These are phyloP conservation scores for Eucalyptus cladocalyx DNA, from an alignment of 345 rosid genomes.

Conservation along the genomic window DNA sequence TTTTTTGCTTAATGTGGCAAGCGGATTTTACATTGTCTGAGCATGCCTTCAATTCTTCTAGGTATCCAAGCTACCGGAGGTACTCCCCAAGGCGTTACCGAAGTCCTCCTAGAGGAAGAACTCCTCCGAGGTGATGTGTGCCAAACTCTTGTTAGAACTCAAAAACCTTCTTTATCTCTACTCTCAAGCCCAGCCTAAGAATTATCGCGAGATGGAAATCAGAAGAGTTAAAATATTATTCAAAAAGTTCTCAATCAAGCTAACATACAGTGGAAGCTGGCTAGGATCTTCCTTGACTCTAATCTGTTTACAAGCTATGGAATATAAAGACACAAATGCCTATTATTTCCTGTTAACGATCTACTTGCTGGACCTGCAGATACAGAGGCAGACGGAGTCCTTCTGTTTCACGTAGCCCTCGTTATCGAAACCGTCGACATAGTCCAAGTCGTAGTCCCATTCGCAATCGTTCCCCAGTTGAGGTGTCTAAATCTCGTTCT, in stretches of 20 bases:
- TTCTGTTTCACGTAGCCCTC: conserved; percentile 54
- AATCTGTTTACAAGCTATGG: background rate
- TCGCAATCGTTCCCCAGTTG: conserved; percentile 53
- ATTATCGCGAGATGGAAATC: background rate
- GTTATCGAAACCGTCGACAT: conserved; percentile 33
- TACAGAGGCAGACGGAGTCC: conserved; percentile 71
- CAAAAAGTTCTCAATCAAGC: background rate
- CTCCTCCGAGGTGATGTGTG: conserved; percentile 60
- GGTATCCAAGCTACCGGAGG: conserved; percentile 63
- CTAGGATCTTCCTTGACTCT: background rate
- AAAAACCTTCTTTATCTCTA: background rate
- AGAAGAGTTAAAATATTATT: background rate
- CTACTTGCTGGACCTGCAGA: conserved; percentile 7
- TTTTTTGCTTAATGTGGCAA: background rate
- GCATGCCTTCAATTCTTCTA: background rate
- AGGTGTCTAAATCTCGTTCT: conserved; percentile 8
- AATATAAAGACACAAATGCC: background rate
- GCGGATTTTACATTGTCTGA: background rate
- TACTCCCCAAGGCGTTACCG: conserved; percentile 85
- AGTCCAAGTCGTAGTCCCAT: conserved; percentile 48
- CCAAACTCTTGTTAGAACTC: background rate
- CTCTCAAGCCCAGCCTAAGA: background rate
- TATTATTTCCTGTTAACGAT: background rate
- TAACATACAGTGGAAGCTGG: background rate
- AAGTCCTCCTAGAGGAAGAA: conserved; percentile 76